These are phyloP conservation scores for Daldinia grandis DNA, from an alignment of 495 filamentous ascomycete species.

Conservation along the genomic window DNA sequence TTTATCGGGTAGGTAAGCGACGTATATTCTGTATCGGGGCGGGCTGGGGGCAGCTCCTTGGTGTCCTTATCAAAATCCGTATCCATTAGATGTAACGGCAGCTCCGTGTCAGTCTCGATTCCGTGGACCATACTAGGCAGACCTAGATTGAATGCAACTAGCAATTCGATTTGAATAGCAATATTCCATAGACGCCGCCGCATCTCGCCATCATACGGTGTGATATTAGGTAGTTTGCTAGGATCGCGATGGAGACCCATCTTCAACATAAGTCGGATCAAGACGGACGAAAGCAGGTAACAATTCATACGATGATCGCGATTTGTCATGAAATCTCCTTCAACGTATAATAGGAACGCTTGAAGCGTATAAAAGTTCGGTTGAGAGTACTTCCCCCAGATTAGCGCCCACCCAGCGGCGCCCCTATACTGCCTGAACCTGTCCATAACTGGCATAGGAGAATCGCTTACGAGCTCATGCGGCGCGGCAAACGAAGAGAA, in stretches of 20 bases:
- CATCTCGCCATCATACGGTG: conserved; percentile 64
- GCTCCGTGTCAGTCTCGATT: conserved; percentile 57
- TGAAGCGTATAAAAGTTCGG: conserved; percentile 57
- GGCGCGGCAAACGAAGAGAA: conserved; percentile 51
- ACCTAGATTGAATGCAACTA: conserved; percentile 62
- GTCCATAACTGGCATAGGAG: conserved; percentile 44
- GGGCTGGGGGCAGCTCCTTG: conserved; percentile 51
- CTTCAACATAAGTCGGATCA: conserved; percentile 61
- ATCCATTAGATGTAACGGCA: conserved; percentile 59
- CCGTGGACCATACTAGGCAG: conserved; percentile 60
- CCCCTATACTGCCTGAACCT: conserved; percentile 50
- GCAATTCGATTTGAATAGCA: conserved; percentile 59
- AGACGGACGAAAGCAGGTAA: conserved; percentile 58
- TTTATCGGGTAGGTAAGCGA: conserved; percentile 57
- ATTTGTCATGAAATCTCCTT: conserved; percentile 56
- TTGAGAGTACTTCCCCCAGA: conserved; percentile 57
- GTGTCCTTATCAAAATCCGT: conserved; percentile 58
- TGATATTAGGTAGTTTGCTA: conserved; percentile 57
- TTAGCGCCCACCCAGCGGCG: conserved; percentile 52
- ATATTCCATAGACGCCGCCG: conserved; percentile 63
- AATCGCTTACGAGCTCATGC: conserved; percentile 50
- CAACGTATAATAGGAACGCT: conserved; percentile 57
- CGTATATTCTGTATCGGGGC: conserved; percentile 57
- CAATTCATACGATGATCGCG: conserved; percentile 55
- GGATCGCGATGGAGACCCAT: conserved; percentile 67